Base-by-base conservation (phyloP, 805 yeast species). In the Candida montana region DNA sequence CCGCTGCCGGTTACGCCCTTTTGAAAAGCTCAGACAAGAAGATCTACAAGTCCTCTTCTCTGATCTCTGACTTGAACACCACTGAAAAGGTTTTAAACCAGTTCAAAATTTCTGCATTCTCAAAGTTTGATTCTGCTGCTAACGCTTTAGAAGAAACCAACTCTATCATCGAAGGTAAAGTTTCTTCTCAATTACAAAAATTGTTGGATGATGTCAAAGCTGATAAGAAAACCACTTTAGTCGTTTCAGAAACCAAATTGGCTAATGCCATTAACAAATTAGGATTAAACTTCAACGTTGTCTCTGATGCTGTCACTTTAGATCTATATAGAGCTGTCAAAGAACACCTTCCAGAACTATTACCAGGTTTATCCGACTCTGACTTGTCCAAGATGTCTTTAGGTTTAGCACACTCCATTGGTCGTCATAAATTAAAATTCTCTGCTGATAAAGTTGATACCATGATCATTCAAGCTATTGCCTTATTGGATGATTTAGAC, bases 391-490 rank as follows among this genome's bases (percentile, higher is more conserved):
- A 93, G 61, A 93, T 91, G 99, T 85, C 98, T 11, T 78, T 91
- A 50, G 99, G 99, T 79, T 78, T 93, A 64, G 97, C 99, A 39
- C 99, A 93, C 69, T 91, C 98, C 37, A 83, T 93, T 57, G 99
- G 98, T 61, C 91, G 99, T 72, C 95, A 91, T 69, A 93, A 93
- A 73, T 81, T 93, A 64, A 93, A 93, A 70, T 93, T 93, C 64
- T 83, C 95, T 41, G 95, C 98, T 48, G 99, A 93, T 66, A 93
- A 93, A 71, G 99, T 93, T 45, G 99, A 93, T 69, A 91, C 95
- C 51, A 93, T 93, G 99, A 91, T 93, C 64, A 95, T 93, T 50
- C 99, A 93, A 73, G 99, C 99, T 45, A 93, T 93, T 68, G 96
- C 98, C 17, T 74, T 93, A 53, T 77, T 93, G 60, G 99, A 93